Conservation (phyloP, 495 filamentous ascomycete genomes). For the Neurospora pannonica region DNA sequence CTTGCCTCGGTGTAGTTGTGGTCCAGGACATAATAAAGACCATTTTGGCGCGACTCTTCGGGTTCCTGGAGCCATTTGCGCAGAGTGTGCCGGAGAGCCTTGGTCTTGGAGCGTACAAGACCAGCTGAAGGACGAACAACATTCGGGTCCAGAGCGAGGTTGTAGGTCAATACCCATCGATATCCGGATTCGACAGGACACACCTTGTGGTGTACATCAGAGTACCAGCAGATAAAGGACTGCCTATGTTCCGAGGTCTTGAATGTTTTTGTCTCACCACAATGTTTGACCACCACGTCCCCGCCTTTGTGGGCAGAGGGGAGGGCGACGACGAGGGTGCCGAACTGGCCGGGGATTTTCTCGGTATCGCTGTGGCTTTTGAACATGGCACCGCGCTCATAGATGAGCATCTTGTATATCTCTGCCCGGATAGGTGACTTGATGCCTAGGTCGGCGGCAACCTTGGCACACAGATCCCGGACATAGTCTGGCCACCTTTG, state of each 20-base stretch:
- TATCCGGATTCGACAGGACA: background rate
- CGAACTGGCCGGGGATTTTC: background rate
- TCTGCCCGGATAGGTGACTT: background rate
- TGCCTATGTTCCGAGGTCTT: background rate
- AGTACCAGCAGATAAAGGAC: background rate
- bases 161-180: background rate
- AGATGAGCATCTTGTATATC: background rate
- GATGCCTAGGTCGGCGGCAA: background rate
- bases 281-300: background rate
- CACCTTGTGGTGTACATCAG: background rate
- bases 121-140: background rate
- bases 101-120: background rate
- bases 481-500: background rate
- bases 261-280: background rate
- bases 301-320: background rate
- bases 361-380: background rate
- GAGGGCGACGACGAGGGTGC: background rate
- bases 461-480: background rate
- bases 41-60: background rate
- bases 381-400: background rate
- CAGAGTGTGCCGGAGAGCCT: background rate
- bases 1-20: background rate
- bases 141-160: background rate
- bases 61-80: background rate
- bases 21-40: background rate